A percentile compares a stretch with the other conserved stretches of the same genome.
Evolutionary conservation across 768 basidiomycete species (phyloP).

Genomic region (Serendipita sp.): DNA sequence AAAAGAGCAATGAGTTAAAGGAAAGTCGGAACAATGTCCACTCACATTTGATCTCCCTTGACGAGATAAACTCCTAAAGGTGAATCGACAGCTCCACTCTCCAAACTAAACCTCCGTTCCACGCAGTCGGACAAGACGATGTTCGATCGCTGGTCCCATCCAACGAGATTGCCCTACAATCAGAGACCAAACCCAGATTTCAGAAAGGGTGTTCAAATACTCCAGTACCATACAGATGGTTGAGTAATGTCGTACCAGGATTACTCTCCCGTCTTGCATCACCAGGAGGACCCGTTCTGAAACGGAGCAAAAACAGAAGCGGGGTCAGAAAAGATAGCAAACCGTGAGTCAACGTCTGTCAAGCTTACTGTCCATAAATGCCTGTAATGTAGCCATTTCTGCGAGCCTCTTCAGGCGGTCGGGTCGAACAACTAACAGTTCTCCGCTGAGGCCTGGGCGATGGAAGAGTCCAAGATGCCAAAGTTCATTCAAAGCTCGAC

Average conservation of each 20-base stretch:
- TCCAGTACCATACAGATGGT: neutral
- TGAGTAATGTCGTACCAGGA: constrained; percentile 49
- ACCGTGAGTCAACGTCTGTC: too few relatives aligned
- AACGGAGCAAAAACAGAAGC: too few relatives aligned
- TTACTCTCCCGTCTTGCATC: constrained; percentile 89
- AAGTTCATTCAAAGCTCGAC: too few relatives aligned
- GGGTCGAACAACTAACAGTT: too few relatives aligned
- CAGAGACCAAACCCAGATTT: neutral
- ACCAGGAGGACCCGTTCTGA: constrained; percentile 82
- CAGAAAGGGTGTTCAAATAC: neutral
- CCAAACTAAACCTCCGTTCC: constrained; percentile 81
- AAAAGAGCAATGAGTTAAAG: neutral
- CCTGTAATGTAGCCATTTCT: neutral
- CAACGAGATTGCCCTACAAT: constrained; percentile 68
- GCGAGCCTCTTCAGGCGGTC: too few relatives aligned
- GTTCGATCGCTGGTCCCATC: constrained; percentile 91
- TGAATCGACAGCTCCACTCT: constrained; percentile 88
- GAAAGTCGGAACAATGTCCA: neutral
- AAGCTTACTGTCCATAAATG: neutral
- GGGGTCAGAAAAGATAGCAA: too few relatives aligned
- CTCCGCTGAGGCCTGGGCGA: too few relatives aligned
- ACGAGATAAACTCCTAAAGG: constrained; percentile 92
- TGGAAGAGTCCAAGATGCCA: too few relatives aligned
- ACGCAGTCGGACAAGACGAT: constrained; percentile 87
- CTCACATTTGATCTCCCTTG: constrained; percentile 96